Percentiles rank a stretch among this genome's conserved stretches.
These are phyloP conservation scores for Aurinia saxatilis DNA, from an alignment of 345 rosid genomes.

Conservation along the genomic window DNA sequence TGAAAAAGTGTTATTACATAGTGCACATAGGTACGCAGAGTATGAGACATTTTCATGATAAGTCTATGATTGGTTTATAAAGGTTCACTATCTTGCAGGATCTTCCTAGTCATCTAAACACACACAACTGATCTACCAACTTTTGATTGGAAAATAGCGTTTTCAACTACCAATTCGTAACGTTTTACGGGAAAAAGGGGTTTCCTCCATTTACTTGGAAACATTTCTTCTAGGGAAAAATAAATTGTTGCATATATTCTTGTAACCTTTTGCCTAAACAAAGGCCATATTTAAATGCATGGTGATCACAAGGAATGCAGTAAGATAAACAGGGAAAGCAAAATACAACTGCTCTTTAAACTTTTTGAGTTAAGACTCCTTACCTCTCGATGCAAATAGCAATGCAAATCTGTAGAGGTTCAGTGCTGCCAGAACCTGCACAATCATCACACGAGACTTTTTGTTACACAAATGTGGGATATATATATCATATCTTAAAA, in stretches of 20 bases:
- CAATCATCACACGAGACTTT: neutral
- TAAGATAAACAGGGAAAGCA: neutral
- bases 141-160: neutral
- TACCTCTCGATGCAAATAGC: conserved; percentile 62
- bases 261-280: too few species aligned
- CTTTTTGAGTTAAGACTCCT: neutral
- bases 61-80: neutral
- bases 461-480: neutral
- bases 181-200: neutral
- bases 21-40: too few species aligned
- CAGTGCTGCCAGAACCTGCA: conserved; percentile 79
- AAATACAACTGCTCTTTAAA: neutral
- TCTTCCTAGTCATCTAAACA: neutral
- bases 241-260: too few species aligned
- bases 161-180: neutral
- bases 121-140: neutral
- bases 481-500: neutral
- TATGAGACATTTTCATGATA: neutral
- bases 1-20: too few species aligned
- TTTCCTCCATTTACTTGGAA: neutral
- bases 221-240: too few species aligned
- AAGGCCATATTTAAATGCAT: neutral
- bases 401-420: conserved; percentile 75
- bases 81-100: neutral
- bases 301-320: neutral